phyloP scores from a whole-genome alignment of 1,139 yeast species.

The Wickerhamomyces sp. region DNA sequence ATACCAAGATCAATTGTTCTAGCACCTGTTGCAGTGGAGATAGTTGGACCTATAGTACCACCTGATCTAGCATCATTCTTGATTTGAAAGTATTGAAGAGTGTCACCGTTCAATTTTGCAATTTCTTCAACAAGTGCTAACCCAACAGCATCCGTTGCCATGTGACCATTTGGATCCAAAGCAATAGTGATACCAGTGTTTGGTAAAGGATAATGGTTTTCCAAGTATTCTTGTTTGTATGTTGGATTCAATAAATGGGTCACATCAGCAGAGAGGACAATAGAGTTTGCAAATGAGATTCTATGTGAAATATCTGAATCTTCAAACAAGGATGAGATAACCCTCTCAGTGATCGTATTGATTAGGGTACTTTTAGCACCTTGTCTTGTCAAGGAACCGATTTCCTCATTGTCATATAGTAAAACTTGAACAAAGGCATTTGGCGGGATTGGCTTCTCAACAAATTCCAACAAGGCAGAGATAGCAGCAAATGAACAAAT shows the following conservation, averaged over 20 bases:
- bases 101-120: conserved; percentile 56
- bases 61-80: conserved; percentile 73
- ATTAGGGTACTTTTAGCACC: conserved; percentile 55
- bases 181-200: conserved; percentile 71
- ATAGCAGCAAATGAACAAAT: conserved; percentile 60
- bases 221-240: conserved; percentile 58
- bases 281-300: conserved; percentile 47
- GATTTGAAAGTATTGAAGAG: conserved; percentile 64
- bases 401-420: conserved; percentile 59
- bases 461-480: conserved; percentile 42
- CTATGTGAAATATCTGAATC: conserved; percentile 24
- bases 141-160: conserved; percentile 77
- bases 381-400: conserved; percentile 55
- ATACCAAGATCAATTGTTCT: conserved; percentile 75
- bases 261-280: conserved; percentile 63
- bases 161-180: conserved; percentile 72
- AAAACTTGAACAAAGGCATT: conserved; percentile 47
- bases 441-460: conserved; percentile 25
- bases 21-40: conserved; percentile 64
- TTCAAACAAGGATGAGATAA: conserved; percentile 23
- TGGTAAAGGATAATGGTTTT: conserved; percentile 71
- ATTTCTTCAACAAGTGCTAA: conserved; percentile 61
- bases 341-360: conserved; percentile 40
- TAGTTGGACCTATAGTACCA: conserved; percentile 75
- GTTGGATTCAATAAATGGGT: conserved; percentile 63